These are phyloP conservation scores for Erodium trifolium DNA, from an alignment of 441 rosid species.

Conservation along the genomic window DNA sequence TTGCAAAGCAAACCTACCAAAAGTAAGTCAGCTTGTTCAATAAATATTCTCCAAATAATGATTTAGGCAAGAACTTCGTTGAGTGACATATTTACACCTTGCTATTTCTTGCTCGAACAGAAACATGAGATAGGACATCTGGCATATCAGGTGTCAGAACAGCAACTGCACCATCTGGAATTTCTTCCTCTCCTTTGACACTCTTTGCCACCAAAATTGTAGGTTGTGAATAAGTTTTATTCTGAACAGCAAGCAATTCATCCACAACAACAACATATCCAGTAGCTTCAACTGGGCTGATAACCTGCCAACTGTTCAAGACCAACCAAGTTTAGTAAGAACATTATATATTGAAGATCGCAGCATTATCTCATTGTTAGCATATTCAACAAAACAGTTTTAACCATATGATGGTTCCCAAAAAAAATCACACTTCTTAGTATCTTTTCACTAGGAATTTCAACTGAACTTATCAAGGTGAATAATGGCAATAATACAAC, in stretches of 20 bases:
- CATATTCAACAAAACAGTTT: slow-evolving; percentile 11
- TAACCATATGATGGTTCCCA: neutral
- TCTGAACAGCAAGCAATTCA: slow-evolving; percentile 78
- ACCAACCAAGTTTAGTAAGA: slow-evolving; percentile 26
- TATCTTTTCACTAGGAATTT: neutral
- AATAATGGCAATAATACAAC: slow-evolving; percentile 31
- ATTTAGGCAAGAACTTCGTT: slow-evolving; percentile 19
- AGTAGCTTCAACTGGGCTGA: slow-evolving; percentile 79
- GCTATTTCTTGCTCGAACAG: slow-evolving; percentile 97
- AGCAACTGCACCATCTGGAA: slow-evolving; percentile 93
- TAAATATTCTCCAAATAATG: slow-evolving; percentile 17
- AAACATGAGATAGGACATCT: slow-evolving; percentile 95
- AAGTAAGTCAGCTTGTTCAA: slow-evolving; percentile 11
- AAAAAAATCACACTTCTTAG: neutral
- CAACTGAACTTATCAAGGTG: neutral
- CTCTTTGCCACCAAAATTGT: slow-evolving; percentile 82
- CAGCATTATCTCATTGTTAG: slow-evolving; percentile 6
- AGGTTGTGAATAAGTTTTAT: slow-evolving; percentile 63
- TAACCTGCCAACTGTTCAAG: slow-evolving; percentile 91
- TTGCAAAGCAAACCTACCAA: slow-evolving; percentile 88
- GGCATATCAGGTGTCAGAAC: slow-evolving; percentile 99
- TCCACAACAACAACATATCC: slow-evolving; percentile 83
- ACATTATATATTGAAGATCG: slow-evolving; percentile 15
- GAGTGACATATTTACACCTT: slow-evolving; percentile 44
- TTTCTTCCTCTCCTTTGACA: slow-evolving; percentile 98